Evolutionary conservation across 345 rosid genomes (phyloP).

Genomic region (Camelina hispida): DNA sequence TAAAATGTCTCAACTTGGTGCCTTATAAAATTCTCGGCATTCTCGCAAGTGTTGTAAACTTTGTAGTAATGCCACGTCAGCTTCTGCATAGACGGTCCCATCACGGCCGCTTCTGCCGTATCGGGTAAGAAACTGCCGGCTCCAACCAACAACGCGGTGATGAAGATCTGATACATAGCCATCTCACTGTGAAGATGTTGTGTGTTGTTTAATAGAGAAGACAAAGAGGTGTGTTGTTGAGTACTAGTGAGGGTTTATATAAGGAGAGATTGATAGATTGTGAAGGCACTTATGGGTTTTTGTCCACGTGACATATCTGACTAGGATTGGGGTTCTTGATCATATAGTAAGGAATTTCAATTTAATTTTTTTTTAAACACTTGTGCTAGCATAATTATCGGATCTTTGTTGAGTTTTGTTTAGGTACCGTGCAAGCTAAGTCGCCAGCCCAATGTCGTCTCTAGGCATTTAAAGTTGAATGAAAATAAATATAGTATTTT

Average conservation of each 20-base stretch:
- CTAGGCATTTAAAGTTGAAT: slow-evolving; percentile 17
- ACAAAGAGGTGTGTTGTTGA: slow-evolving; percentile 30
- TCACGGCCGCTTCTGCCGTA: slow-evolving; percentile 48
- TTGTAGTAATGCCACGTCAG: slow-evolving; percentile 66
- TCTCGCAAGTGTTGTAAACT: slow-evolving; percentile 49
- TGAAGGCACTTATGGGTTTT: slow-evolving; percentile 12
- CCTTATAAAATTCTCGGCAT: slow-evolving; percentile 60
- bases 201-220: slow-evolving; percentile 14
- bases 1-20: slow-evolving; percentile 52
- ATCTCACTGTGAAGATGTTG: slow-evolving; percentile 23
- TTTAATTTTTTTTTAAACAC: too few relatives aligned
- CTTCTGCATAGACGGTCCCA: slow-evolving; percentile 49
- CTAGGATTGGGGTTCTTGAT: neutral
- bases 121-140: slow-evolving; percentile 43
- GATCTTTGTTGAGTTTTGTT: slow-evolving; percentile 43
- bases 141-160: slow-evolving; percentile 30
- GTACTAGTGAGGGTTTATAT: slow-evolving; percentile 29
- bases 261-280: slow-evolving; percentile 16
- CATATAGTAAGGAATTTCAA: neutral
- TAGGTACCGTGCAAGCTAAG: slow-evolving; percentile 43
- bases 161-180: slow-evolving; percentile 22
- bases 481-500: too few relatives aligned
- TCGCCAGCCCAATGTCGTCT: slow-evolving; percentile 39
- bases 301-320: slow-evolving; percentile 33
- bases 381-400: slow-evolving; percentile 40